These are phyloP conservation scores for Entelexis sorbosivorans DNA, from an alignment of 1,139 yeast genomes.

Conservation along the genomic window DNA sequence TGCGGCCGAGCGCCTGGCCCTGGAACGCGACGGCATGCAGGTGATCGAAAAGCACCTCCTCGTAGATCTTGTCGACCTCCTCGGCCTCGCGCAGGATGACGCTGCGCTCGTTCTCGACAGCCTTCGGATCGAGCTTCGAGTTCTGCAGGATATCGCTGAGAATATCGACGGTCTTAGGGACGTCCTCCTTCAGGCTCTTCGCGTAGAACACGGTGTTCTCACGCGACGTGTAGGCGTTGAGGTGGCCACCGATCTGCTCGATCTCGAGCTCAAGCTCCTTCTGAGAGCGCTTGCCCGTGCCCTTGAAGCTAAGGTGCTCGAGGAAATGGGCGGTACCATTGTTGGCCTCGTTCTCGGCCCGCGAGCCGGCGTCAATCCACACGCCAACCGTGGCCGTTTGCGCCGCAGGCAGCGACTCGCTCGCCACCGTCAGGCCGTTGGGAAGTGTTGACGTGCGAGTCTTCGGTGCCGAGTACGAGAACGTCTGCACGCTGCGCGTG, in stretches of 20 bases:
- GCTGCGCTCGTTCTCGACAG: slow-evolving; percentile 91
- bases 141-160: slow-evolving; percentile 80
- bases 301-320: slow-evolving; percentile 94
- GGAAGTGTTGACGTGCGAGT: slow-evolving; percentile 54
- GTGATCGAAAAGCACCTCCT: slow-evolving; percentile 95
- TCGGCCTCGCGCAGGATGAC: slow-evolving; percentile 94
- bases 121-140: slow-evolving; percentile 68
- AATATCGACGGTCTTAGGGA: slow-evolving; percentile 78
- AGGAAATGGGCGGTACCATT: slow-evolving; percentile 96
- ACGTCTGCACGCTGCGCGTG: slow-evolving; percentile 24
- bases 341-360: slow-evolving; percentile 75
- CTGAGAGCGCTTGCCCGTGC: slow-evolving; percentile 77
- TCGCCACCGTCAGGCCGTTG: slow-evolving; percentile 89
- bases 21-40: slow-evolving; percentile 85
- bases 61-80: slow-evolving; percentile 96
- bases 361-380: slow-evolving; percentile 95
- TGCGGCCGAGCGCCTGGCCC: slow-evolving; percentile 89
- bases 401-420: slow-evolving; percentile 78
- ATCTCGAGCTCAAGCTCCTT: slow-evolving; percentile 78
- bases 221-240: slow-evolving; percentile 93
- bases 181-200: slow-evolving; percentile 67
- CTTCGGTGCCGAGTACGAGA: slow-evolving; percentile 33
- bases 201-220: slow-evolving; percentile 97
- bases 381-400: slow-evolving; percentile 95
- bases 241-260: slow-evolving; percentile 91